These are phyloP conservation scores for Plasmodium vivax DNA, from an alignment of 169 alveolate genomes.

Conservation along the genomic window DNA sequence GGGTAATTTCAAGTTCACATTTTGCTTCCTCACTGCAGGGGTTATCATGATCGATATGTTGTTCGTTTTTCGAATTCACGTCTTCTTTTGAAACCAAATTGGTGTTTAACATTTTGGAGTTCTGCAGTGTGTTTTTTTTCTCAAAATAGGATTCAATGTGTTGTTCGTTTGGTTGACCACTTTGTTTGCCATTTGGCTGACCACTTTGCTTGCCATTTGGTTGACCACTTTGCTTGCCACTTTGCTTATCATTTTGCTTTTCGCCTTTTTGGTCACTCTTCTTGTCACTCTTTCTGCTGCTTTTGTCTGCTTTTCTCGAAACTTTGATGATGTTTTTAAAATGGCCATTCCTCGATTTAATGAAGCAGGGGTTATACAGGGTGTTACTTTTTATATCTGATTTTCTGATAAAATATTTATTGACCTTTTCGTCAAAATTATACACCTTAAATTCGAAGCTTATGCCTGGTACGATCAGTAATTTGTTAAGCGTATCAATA, in stretches of 20 bases:
- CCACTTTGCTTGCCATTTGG: not conserved
- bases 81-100: conserved; percentile 10
- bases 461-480: conserved; percentile 53
- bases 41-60: not conserved
- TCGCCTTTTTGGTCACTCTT: not conserved
- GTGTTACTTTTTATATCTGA: conserved; percentile 34
- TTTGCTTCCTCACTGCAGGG: not conserved
- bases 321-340: conserved; percentile 20
- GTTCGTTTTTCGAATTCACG: not conserved
- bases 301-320: conserved; percentile 8
- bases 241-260: not conserved
- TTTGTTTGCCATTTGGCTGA: not conserved
- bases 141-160: conserved; percentile 55
- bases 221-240: not conserved
- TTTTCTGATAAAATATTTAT: conserved; percentile 33
- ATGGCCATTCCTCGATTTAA: conserved; percentile 11
- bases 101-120: conserved; percentile 17
- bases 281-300: not conserved
- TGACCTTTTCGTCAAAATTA: conserved; percentile 42
- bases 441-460: conserved; percentile 28
- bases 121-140: not conserved
- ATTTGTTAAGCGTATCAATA: conserved; percentile 45
- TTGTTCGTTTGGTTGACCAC: not conserved
- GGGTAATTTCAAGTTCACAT: not conserved
- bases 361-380: conserved; percentile 49